Conservation (phyloP, 768 basidiomycete species). For the Hypholoma fasciculare region DNA sequence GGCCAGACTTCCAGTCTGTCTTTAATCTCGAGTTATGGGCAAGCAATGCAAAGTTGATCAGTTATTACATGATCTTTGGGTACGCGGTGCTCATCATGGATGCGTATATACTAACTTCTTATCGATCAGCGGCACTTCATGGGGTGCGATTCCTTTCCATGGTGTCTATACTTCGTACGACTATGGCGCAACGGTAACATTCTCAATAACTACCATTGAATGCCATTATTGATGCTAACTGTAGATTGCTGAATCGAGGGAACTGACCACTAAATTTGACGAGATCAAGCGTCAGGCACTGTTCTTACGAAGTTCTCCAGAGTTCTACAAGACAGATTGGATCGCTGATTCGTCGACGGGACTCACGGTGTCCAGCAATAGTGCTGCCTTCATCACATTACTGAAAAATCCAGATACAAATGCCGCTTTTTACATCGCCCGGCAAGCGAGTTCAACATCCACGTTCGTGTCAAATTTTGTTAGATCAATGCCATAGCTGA, state of each 20-base stretch:
- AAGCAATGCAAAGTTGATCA: slow-evolving; percentile 78
- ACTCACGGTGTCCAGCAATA: slow-evolving; percentile 36
- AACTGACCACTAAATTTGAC: slow-evolving; percentile 64
- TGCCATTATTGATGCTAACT: background rate
- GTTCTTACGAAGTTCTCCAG: slow-evolving; percentile 77
- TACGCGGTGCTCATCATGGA: slow-evolving; percentile 24
- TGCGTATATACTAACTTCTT: background rate
- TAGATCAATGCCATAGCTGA: background rate
- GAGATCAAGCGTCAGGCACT: slow-evolving; percentile 79
- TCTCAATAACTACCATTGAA: background rate
- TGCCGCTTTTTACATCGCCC: slow-evolving; percentile 67
- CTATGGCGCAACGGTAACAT: slow-evolving; percentile 62
- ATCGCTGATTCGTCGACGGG: slow-evolving; percentile 62
- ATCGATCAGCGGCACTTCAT: slow-evolving; percentile 70
- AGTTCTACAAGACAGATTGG: slow-evolving; percentile 80
- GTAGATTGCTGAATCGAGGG: slow-evolving; percentile 65
- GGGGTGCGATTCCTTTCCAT: slow-evolving; percentile 80
- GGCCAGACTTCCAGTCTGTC: slow-evolving; percentile 74
- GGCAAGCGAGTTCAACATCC: slow-evolving; percentile 68
- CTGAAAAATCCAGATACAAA: slow-evolving; percentile 68
- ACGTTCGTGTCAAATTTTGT: slow-evolving; percentile 42
- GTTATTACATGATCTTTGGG: slow-evolving; percentile 87
- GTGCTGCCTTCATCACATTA: slow-evolving; percentile 57
- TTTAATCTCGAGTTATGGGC: slow-evolving; percentile 82
- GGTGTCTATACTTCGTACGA: slow-evolving; percentile 83